Conservation (phyloP, 2,329 filamentous ascomycete species). For the Setomelanomma holmii region DNA sequence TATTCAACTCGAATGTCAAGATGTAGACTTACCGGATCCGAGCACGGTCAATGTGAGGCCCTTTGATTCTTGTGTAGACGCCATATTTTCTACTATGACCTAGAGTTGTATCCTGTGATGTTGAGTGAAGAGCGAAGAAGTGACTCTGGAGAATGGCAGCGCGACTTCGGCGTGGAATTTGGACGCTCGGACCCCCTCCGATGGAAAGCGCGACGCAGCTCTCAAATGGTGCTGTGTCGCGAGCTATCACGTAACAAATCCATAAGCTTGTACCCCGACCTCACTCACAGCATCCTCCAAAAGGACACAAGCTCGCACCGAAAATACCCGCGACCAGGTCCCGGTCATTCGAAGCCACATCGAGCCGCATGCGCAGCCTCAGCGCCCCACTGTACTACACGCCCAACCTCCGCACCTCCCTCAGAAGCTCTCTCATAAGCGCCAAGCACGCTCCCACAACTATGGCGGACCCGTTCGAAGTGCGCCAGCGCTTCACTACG, state of each 20-base stretch:
- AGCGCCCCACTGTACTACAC: background rate
- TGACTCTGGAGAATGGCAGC: conserved; percentile 7
- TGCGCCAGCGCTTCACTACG: conserved; percentile 93
- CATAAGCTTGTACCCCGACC: no score
- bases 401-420: background rate
- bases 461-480: conserved; percentile 92
- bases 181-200: conserved; percentile 25
- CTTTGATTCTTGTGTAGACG: conserved; percentile 37
- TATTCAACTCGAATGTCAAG: background rate
- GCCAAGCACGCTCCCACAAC: background rate
- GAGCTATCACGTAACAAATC: background rate
- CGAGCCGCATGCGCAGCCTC: no score
- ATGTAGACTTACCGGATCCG: conserved; percentile 74
- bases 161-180: conserved; percentile 20
- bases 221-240: background rate
- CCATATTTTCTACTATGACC: conserved; percentile 31
- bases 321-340: background rate
- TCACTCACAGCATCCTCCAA: background rate
- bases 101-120: conserved; percentile 6
- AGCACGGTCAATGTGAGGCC: conserved; percentile 78
- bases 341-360: no score
- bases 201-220: conserved; percentile 24
- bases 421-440: background rate
- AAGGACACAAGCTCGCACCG: background rate
- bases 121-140: conserved; percentile 8